Percentiles rank a stretch among this genome's conserved stretches.
Evolutionary conservation across 495 filamentous ascomycete genomes (phyloP).

Genomic region (Neurospora tetrasperma): DNA sequence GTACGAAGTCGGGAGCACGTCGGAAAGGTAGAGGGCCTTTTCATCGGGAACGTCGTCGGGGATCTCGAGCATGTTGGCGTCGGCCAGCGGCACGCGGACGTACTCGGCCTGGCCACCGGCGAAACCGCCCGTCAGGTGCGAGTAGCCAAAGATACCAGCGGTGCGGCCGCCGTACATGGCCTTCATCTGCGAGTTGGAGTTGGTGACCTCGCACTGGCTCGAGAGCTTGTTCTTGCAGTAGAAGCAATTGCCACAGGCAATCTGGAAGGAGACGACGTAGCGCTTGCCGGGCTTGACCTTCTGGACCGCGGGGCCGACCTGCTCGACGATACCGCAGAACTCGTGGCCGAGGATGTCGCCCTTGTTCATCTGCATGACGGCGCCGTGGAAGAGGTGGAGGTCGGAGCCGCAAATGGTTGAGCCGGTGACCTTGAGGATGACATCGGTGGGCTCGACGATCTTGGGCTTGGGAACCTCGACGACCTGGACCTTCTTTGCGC

Average conservation of each 20-base stretch:
- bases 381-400: constrained; percentile 68
- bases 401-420: constrained; percentile 83
- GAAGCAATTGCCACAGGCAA: constrained; percentile 66
- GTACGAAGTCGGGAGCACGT: constrained; percentile 71
- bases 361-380: constrained; percentile 60
- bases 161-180: constrained; percentile 64
- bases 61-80: constrained; percentile 70
- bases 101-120: constrained; percentile 88
- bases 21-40: constrained; percentile 71
- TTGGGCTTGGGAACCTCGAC: constrained; percentile 58
- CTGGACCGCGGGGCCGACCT: constrained; percentile 51
- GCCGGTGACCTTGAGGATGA: constrained; percentile 77
- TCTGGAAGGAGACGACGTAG: constrained; percentile 81
- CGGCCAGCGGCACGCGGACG: constrained; percentile 70
- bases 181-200: constrained; percentile 56
- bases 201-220: constrained; percentile 72
- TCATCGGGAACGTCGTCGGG: constrained; percentile 79
- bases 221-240: constrained; percentile 68
- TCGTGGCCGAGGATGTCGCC: constrained; percentile 90
- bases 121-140: constrained; percentile 77
- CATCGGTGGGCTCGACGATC: constrained; percentile 63
- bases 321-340: constrained; percentile 73
- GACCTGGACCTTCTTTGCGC: constrained; percentile 55
- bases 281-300: constrained; percentile 54
- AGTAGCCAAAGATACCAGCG: constrained; percentile 66